Percentiles rank a stretch among this genome's conserved stretches.
These are phyloP conservation scores for Colletotrichum sp. DNA, from an alignment of 2,329 filamentous ascomycete genomes.

Conservation along the genomic window DNA sequence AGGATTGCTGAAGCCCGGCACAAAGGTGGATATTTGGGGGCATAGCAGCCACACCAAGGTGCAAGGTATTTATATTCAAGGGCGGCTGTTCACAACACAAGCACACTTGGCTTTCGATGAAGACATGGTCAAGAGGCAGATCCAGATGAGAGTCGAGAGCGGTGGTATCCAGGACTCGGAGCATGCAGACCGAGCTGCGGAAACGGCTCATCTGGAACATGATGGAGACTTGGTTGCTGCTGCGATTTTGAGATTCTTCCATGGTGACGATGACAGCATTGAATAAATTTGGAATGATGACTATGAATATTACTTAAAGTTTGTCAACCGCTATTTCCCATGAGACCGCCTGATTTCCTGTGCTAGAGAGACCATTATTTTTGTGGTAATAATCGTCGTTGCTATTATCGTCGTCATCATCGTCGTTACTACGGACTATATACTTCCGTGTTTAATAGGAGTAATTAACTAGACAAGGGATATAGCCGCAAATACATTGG, in stretches of 20 bases:
- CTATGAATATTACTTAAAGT: accelerated
- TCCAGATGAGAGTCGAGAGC: constrained; percentile 62
- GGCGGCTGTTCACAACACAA: constrained; percentile 74
- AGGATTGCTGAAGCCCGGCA: constrained; percentile 40
- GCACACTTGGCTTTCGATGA: constrained; percentile 80
- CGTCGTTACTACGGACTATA: too few relatives aligned
- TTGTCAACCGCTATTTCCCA: neutral
- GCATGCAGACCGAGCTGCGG: constrained; percentile 66
- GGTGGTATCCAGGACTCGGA: constrained; percentile 68
- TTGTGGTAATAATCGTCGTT: too few relatives aligned
- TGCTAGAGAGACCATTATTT: too few relatives aligned
- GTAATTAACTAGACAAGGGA: too few relatives aligned
- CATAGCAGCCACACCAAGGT: constrained; percentile 69
- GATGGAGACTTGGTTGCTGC: constrained; percentile 72
- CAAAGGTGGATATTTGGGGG: constrained; percentile 62
- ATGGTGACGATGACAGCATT: constrained; percentile 51
- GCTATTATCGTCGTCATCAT: too few relatives aligned
- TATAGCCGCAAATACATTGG: too few relatives aligned
- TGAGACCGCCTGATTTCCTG: too few relatives aligned
- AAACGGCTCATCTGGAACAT: constrained; percentile 66
- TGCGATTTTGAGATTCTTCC: constrained; percentile 68
- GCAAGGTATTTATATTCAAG: constrained; percentile 75
- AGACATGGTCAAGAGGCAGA: constrained; percentile 69
- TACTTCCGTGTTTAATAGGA: too few relatives aligned
- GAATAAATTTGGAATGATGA: constrained; percentile 1